Conservation (phyloP, 352 stramenopile species). For the Phytophthora niederhauseri region DNA sequence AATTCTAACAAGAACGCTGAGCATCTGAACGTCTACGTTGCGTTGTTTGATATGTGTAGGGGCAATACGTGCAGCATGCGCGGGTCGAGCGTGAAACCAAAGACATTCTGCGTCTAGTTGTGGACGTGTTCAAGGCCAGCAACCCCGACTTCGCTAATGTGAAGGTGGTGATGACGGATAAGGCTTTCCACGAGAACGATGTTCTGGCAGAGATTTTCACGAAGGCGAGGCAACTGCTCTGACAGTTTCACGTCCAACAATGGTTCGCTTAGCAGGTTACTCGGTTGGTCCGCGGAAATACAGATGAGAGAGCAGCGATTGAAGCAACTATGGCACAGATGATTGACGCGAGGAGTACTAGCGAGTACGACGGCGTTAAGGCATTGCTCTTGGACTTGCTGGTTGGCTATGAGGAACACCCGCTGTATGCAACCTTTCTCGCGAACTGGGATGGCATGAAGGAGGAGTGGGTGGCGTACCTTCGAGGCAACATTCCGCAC, state of each 20-base stretch:
- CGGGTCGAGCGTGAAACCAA: neutral
- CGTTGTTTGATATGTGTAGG: neutral
- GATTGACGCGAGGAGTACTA: neutral
- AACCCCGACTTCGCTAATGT: neutral
- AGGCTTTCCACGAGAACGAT: neutral
- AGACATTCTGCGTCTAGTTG: neutral
- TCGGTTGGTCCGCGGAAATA: neutral
- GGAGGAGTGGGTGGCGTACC: neutral
- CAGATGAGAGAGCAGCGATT: neutral
- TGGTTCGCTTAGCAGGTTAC: neutral
- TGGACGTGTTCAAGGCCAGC: neutral
- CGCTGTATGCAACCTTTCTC: neutral
- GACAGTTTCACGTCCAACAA: neutral
- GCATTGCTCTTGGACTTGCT: neutral
- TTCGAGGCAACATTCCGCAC: neutral
- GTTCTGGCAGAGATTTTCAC: neutral
- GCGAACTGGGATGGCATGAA: neutral
- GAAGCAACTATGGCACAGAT: neutral
- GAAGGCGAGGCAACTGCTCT: neutral
- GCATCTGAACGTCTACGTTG: no score
- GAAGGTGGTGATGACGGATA: neutral
- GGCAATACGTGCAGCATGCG: neutral
- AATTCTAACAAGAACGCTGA: no score
- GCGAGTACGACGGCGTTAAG: neutral
- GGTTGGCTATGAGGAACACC: neutral